Base-by-base conservation (phyloP, 257 asterid species). In the Plectranthus barbatus region DNA sequence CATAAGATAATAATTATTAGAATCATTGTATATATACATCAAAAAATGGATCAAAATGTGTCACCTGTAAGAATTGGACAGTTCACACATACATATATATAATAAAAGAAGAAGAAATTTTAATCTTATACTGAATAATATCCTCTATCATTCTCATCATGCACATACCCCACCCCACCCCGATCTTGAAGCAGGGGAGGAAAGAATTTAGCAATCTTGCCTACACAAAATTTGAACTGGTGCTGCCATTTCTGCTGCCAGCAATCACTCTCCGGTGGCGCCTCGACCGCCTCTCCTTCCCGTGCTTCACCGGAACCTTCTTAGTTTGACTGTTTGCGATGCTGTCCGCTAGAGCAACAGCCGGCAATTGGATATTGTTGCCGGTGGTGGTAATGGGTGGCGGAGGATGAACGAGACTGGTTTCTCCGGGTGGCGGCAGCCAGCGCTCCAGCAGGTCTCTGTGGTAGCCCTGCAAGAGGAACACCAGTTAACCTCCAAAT, bases 391-490 rank as follows among this genome's bases (percentile, higher is more conserved):
- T 36, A 36, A 36, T 36, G 41, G 41, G 41, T 36, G 41, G 82
- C 42, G 83, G 83, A 66, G 90, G 90, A 73, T 73, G 83, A 57
- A 66, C 45, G 7, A 42, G 37, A 20, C 51, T 64, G 42, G 48
- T 56, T 56, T 56, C 42, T 17, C 36, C 53, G 5, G 82, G 77
- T 1, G 82, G 87, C 6, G 84, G 80, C 9, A 80, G 62, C 79
- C 72, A 67, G 62, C 64, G 83, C 79, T 81, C 91, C 12, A 91
- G 86, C 70, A 84, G 58, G 41, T 86, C 95, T 75, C 91, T 72
- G 62, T 91, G 98, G 75, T 91, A 91, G 58, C 95, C 96, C 98
- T 91, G 86, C 74, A 62, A 36, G 3, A 2, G 17, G 34, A 51
- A 56, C 31, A 26, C 31, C 5, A 26, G 31, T 5, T 26, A 26